A percentile compares a stretch with the other conserved stretches of the same genome.
phyloP scores from a whole-genome alignment of 1,284 basidiomycete species.

The Ustilago bromivora region DNA sequence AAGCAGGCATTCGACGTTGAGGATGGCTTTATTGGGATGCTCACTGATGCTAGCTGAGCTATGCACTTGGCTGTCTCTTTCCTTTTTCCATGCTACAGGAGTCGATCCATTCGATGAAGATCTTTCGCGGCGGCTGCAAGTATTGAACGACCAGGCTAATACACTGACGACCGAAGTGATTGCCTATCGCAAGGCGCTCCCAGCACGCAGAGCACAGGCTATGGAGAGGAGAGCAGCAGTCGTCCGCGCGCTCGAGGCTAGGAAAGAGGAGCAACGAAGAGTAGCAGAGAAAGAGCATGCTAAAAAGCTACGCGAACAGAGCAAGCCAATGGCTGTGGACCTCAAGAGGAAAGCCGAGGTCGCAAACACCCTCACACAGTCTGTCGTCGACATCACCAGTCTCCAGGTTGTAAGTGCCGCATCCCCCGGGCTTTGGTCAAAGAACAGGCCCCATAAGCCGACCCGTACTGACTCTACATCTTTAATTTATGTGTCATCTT shows the following conservation, averaged over 20 bases:
- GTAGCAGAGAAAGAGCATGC: constrained; percentile 30
- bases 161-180: constrained; percentile 49
- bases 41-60: not conserved
- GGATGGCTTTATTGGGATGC: not conserved
- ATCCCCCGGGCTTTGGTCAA: not conserved
- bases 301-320: constrained; percentile 18
- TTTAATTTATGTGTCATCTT: not conserved
- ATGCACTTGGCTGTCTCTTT: not conserved
- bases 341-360: constrained; percentile 48
- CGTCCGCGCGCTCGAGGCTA: constrained; percentile 40
- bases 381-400: constrained; percentile 43
- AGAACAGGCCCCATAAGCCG: not conserved
- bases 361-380: constrained; percentile 42
- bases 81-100: constrained; percentile 4
- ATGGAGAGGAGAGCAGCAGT: constrained; percentile 43
- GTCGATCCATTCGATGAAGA: constrained; percentile 50
- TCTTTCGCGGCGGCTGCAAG: constrained; percentile 38
- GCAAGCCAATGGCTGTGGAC: constrained; percentile 32
- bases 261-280: constrained; percentile 44
- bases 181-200: constrained; percentile 36
- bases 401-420: constrained; percentile 41
- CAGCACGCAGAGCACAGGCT: constrained; percentile 40
- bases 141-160: constrained; percentile 42
- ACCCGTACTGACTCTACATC: not conserved
- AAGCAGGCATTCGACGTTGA: not conserved